phyloP scores from a whole-genome alignment of 495 filamentous ascomycete species.

The Lasiosphaeriaceae sp. region DNA sequence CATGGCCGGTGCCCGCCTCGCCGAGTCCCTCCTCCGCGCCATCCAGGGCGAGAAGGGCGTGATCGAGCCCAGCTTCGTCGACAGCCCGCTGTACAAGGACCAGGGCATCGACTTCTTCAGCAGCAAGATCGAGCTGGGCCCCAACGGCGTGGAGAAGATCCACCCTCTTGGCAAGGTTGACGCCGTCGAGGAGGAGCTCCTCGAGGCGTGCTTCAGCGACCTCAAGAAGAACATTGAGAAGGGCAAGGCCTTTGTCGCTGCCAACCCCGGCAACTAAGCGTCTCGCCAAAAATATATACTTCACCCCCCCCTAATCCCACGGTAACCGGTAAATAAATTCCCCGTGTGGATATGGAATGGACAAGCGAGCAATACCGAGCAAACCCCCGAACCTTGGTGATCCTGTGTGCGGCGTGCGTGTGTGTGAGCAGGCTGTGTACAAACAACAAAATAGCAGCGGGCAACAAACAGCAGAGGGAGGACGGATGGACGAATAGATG shows the following conservation, averaged over 20 bases:
- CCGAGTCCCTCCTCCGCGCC: slow-evolving; percentile 89
- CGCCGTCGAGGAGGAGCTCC: slow-evolving; percentile 79
- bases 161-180: slow-evolving; percentile 76
- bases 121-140: slow-evolving; percentile 88
- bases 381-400: background rate
- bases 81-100: slow-evolving; percentile 96
- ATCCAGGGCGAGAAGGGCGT: slow-evolving; percentile 92
- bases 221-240: slow-evolving; percentile 75
- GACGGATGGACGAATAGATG: background rate
- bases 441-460: background rate
- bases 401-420: background rate
- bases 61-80: slow-evolving; percentile 93
- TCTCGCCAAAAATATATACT: background rate
- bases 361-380: background rate
- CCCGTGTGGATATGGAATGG: background rate
- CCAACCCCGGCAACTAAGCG: slow-evolving; percentile 53
- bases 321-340: background rate
- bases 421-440: background rate
- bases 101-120: slow-evolving; percentile 95
- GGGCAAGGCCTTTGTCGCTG: slow-evolving; percentile 48
- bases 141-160: slow-evolving; percentile 93
- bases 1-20: slow-evolving; percentile 96
- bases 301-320: no score
- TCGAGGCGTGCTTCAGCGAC: slow-evolving; percentile 78
- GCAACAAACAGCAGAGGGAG: background rate